These are phyloP conservation scores for Aspergillus funiculosus DNA, from an alignment of 495 filamentous ascomycete genomes.

Conservation along the genomic window DNA sequence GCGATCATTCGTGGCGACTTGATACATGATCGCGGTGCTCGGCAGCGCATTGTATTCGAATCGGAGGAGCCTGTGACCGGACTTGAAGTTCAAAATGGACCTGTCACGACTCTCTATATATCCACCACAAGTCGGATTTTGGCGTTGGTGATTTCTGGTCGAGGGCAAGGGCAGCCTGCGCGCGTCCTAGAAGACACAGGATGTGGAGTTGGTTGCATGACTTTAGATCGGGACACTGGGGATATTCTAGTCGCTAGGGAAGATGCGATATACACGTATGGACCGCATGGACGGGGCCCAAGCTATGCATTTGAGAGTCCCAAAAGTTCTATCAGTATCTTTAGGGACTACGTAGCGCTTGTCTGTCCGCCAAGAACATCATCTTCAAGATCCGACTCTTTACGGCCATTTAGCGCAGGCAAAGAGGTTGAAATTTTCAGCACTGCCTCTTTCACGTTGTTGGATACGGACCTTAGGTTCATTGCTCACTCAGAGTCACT, in stretches of 20 bases:
- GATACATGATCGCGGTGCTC: slow-evolving; percentile 92
- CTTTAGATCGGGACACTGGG: slow-evolving; percentile 66
- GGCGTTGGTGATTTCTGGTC: slow-evolving; percentile 77
- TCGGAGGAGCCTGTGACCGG: slow-evolving; percentile 95
- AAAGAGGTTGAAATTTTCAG: slow-evolving; percentile 70
- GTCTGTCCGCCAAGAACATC: slow-evolving; percentile 76
- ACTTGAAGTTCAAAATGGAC: slow-evolving; percentile 50
- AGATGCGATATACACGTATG: slow-evolving; percentile 93
- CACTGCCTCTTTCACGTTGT: slow-evolving; percentile 75
- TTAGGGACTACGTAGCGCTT: slow-evolving; percentile 79
- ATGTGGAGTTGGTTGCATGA: slow-evolving; percentile 90
- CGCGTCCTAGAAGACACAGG: slow-evolving; percentile 81
- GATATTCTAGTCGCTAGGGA: slow-evolving; percentile 87
- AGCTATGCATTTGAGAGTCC: slow-evolving; percentile 85
- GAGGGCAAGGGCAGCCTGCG: slow-evolving; percentile 83
- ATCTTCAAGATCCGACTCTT: slow-evolving; percentile 43
- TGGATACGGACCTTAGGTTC: slow-evolving; percentile 87
- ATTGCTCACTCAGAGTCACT: slow-evolving; percentile 85
- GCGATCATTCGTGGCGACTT: slow-evolving; percentile 90
- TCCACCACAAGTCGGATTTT: slow-evolving; percentile 86
- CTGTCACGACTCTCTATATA: slow-evolving; percentile 78
- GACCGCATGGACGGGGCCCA: slow-evolving; percentile 73
- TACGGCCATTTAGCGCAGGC: slow-evolving; percentile 61
- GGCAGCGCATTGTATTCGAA: slow-evolving; percentile 92
- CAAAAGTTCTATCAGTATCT: slow-evolving; percentile 75